These are phyloP conservation scores for Auricularia cornea DNA, from an alignment of 768 basidiomycete species.

Conservation along the genomic window DNA sequence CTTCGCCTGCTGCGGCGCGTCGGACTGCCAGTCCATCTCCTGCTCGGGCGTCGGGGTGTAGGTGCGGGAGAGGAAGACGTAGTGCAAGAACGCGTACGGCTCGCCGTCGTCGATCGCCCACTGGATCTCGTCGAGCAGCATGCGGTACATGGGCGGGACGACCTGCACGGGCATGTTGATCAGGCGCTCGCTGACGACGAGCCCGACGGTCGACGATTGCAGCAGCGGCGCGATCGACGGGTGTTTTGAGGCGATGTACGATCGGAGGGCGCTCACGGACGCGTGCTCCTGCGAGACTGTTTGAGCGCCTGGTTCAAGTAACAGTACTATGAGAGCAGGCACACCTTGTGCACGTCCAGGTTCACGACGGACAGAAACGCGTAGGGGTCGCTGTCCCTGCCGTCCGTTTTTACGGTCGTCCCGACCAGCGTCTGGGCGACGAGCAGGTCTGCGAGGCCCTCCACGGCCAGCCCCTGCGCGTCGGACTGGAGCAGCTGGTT, in stretches of 20 bases:
- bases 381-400: constrained; percentile 82
- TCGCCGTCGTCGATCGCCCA: constrained; percentile 60
- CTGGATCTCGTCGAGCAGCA: constrained; percentile 78
- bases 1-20: constrained; percentile 27
- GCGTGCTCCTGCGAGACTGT: constrained; percentile 49
- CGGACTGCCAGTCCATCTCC: constrained; percentile 41
- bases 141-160: constrained; percentile 84
- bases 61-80: constrained; percentile 66
- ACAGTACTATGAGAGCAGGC: constrained; percentile 14
- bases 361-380: constrained; percentile 82
- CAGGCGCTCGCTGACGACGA: constrained; percentile 80
- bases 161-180: constrained; percentile 96
- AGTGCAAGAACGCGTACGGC: constrained; percentile 65
- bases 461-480: constrained; percentile 58
- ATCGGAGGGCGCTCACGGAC: constrained; percentile 57
- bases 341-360: constrained; percentile 57
- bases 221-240: constrained; percentile 28
- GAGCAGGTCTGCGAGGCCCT: constrained; percentile 73
- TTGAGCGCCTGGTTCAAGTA: not conserved
- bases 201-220: constrained; percentile 52
- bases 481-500: constrained; percentile 55
- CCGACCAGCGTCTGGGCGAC: constrained; percentile 63
- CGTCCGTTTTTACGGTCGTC: constrained; percentile 89
- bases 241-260: constrained; percentile 62
- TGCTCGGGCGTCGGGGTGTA: constrained; percentile 70